Evolutionary conservation across 495 filamentous ascomycete genomes (phyloP), one percentile per base, ranked within the genome.

Genomic region (Neurospora sp.): DNA sequence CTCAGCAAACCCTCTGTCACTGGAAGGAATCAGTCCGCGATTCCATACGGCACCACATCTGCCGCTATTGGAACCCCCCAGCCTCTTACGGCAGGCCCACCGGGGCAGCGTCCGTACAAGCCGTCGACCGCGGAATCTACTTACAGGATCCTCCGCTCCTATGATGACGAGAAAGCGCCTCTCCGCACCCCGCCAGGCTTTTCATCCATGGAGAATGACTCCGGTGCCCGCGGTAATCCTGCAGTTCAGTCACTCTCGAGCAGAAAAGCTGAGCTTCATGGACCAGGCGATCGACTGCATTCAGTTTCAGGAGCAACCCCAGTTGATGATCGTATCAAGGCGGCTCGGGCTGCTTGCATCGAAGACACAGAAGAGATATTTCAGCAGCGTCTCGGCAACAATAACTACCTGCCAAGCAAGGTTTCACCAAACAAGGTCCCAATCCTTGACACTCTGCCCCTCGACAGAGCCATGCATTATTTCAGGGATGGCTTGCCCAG

Each of bases 31-130:
- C 46, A 70, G 39, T 10, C 61, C 38, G 69, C 27, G 37, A 46
- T 71, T 39, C 37, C 69, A 37, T 69, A 74, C 44, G 39, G 20
- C 70, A 20, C 70, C 42, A 72, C 73, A 35, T 59, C 83, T 1
- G 72, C 77, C 70, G 72, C 74, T 39, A 69, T 78, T 18, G 84
- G 84, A 14, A 80, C 81, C 35, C 84, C 84, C 12, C 80, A 78
- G 31, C 84, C 85, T 6, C 73, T 86, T 48, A 85, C 80, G 8
- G 85, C 85, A 11, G 85, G 85, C 8, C 85, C 85, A 9, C 85
- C 85, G 1, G 85, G 85, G 22, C 79, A 81, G 38, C 83, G 85
- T 42, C 80, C 82, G 20, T 79, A 79, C 69, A 77, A 75, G 38
- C 75, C 82, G 3, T 75, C 77, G 18, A 69, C 75, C 0, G 76